Evolutionary conservation across 768 basidiomycete species (phyloP), one percentile per base, ranked within the genome.

Genomic region (Mycena sanguinolenta): DNA sequence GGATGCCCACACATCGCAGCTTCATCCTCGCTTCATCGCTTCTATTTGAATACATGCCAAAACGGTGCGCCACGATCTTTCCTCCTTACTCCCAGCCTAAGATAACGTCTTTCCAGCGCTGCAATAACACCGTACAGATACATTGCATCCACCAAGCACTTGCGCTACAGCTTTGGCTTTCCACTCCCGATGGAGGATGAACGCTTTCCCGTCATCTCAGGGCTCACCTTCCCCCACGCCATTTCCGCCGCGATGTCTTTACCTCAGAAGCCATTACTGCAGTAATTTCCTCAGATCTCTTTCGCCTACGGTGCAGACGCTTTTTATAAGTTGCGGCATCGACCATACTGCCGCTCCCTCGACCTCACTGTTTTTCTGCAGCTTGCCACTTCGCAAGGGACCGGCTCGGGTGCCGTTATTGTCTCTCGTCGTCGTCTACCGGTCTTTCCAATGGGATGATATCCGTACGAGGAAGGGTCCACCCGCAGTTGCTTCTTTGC

Each of bases 171-270:
- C 36, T 21, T 28, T 21, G 42, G 42, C 3, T 34, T 50, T 8
- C 32, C 27, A 3, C 17, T 27, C n/a, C 9, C 28, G 17, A 44
- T 49, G 8, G 46, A 34, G 13, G 65, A 66, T 27, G 58, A n/a
- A 25, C 65, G 65, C 14, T 66, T 66, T 38, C 65, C 58, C 0
- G 19, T 66, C 30, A 7, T 34, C 13, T 39, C 25, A 9, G 65
- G 65, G 9, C 65, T 59, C 10, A 25, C 34, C 17, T 66, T 66
- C 36, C 65, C 65, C 7, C 19, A 58, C 8, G 58, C 49, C 4
- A 34, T 59, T 8, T 14, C 36, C 36, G 14, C 8, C 6, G 36
- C 36, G 8, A 38, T 38, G 8, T 14, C 36, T 6, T 14, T 38
- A 14, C 8, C 36, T 14, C 36, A 38, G 36, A 38, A 14, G 36